Conservation (phyloP, 257 asterid genomes). For the Solanum sitiens region DNA sequence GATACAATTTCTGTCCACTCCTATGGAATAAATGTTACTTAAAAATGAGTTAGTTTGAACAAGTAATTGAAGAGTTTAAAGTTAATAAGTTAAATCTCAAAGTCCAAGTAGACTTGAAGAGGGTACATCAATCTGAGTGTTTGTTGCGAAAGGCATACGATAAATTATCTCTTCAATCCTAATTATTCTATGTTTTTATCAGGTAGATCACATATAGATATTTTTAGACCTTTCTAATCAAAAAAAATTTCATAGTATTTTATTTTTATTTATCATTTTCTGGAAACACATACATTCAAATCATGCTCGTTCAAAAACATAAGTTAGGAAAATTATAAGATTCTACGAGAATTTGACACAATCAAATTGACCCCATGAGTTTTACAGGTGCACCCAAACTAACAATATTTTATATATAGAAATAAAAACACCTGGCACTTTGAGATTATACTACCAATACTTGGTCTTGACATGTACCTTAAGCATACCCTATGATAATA, state of each 20-base stretch:
- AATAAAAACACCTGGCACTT: neutral
- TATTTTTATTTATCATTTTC: neutral
- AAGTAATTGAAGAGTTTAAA: neutral
- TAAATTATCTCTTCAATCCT: neutral
- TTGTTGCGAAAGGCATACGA: neutral
- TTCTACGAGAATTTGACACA: neutral
- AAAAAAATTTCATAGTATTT: neutral
- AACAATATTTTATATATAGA: neutral
- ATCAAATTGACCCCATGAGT: neutral
- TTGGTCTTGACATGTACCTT: neutral
- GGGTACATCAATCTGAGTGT: neutral
- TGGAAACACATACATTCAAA: neutral
- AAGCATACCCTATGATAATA: no score
- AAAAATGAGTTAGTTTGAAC: neutral
- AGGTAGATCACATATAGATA: neutral
- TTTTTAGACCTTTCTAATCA: neutral
- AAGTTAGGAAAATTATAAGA: neutral
- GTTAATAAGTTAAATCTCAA: neutral
- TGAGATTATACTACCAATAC: neutral
- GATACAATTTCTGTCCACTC: neutral
- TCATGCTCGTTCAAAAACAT: neutral
- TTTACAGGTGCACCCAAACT: neutral
- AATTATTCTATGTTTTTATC: neutral
- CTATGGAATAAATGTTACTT: neutral
- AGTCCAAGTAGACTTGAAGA: neutral